Percentiles rank a stretch among this genome's conserved stretches.
phyloP scores from a whole-genome alignment of 768 basidiomycete species.

The Lentinula sp. region DNA sequence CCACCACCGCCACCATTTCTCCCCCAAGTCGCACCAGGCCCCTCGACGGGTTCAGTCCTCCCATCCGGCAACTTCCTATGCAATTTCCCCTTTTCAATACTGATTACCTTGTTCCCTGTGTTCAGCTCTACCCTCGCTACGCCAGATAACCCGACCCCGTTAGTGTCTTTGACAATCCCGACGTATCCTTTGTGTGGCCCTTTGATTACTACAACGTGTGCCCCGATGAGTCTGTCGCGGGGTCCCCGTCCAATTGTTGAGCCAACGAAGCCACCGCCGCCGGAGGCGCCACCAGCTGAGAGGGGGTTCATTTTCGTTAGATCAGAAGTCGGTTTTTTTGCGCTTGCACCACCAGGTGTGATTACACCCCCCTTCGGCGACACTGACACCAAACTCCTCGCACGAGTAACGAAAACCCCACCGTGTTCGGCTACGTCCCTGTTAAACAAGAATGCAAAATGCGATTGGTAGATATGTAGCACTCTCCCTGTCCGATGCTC shows the following conservation, averaged over 20 bases:
- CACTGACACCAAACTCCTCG: conserved; percentile 74
- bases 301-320: conserved; percentile 91
- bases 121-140: conserved; percentile 90
- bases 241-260: conserved; percentile 76
- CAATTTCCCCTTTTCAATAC: conserved; percentile 77
- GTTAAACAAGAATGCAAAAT: conserved; percentile 92
- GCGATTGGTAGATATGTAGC: conserved; percentile 90
- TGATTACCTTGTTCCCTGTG: conserved; percentile 80
- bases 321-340: conserved; percentile 34
- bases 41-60: conserved; percentile 45
- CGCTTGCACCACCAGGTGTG: conserved; percentile 28
- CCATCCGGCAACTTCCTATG: conserved; percentile 64
- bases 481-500: conserved; percentile 80
- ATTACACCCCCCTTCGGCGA: conserved; percentile 65
- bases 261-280: conserved; percentile 72
- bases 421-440: conserved; percentile 87
- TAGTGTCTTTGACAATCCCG: conserved; percentile 93
- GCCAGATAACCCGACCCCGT: conserved; percentile 41
- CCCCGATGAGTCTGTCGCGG: conserved; percentile 77
- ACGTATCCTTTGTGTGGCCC: conserved; percentile 88
- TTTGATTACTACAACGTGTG: conserved; percentile 72
- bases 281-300: conserved; percentile 33
- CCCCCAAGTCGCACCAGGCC: conserved; percentile 12
- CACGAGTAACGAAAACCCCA: conserved; percentile 90
- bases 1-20: neutral